A percentile compares a stretch with the other conserved stretches of the same genome.
Conservation (phyloP, 1,284 basidiomycete genomes). For the Ganoderma lucidum region DNA sequence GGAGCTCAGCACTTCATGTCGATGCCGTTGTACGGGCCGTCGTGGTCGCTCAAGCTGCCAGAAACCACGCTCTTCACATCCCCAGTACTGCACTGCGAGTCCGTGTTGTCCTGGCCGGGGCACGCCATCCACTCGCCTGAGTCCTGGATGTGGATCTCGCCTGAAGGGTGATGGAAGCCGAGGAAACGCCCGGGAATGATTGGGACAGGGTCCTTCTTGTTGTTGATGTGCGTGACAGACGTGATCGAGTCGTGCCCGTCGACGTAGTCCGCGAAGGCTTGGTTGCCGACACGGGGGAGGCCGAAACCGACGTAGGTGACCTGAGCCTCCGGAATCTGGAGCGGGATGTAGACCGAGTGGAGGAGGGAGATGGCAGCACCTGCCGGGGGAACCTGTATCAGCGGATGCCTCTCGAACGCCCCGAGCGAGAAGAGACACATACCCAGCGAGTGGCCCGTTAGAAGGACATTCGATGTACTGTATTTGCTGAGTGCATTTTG, state of each 20-base stretch:
- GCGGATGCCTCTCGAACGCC: not conserved
- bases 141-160: slow-evolving; percentile 66
- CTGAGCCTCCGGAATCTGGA: slow-evolving; percentile 49
- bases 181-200: slow-evolving; percentile 56
- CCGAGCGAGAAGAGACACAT: slow-evolving; percentile 5
- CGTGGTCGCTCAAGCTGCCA: slow-evolving; percentile 54
- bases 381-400: slow-evolving; percentile 16
- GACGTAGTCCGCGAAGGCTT: slow-evolving; percentile 62
- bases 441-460: slow-evolving; percentile 52
- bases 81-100: slow-evolving; percentile 58
- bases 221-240: slow-evolving; percentile 49
- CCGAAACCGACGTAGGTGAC: slow-evolving; percentile 55
- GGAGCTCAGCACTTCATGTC: slow-evolving; percentile 53
- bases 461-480: slow-evolving; percentile 42
- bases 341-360: slow-evolving; percentile 54
- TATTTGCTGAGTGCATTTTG: slow-evolving; percentile 41
- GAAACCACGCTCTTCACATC: slow-evolving; percentile 60
- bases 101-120: slow-evolving; percentile 63
- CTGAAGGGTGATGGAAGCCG: slow-evolving; percentile 62
- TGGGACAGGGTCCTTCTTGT: slow-evolving; percentile 41
- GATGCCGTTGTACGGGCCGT: slow-evolving; percentile 66
- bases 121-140: slow-evolving; percentile 56
- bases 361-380: slow-evolving; percentile 57
- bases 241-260: slow-evolving; percentile 47
- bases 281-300: slow-evolving; percentile 72